Evolutionary conservation across 2,329 filamentous ascomycete species (phyloP).

Genomic region (Alternaria hordeiaustralica): DNA sequence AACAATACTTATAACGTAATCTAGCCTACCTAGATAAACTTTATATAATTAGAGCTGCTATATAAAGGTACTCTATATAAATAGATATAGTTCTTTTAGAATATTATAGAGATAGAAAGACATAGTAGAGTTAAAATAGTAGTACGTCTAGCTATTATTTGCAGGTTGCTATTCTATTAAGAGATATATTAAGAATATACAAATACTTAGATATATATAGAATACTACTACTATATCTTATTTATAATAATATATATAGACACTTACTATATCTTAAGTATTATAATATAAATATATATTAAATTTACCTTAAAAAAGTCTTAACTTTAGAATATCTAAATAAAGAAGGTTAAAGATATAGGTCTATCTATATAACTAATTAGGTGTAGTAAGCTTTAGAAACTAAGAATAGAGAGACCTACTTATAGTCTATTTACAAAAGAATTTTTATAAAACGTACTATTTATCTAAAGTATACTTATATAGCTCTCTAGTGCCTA

Average conservation of each 20-base stretch:
- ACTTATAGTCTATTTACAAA: background rate
- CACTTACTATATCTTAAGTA: background rate
- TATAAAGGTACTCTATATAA: background rate
- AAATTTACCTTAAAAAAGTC: background rate
- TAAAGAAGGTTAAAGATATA: background rate
- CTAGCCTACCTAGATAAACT: background rate
- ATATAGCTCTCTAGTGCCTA: slow-evolving; percentile 16
- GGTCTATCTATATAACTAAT: background rate
- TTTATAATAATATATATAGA: background rate
- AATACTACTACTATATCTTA: background rate
- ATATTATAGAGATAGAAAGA: background rate
- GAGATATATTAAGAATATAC: background rate
- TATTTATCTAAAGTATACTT: slow-evolving; percentile 8
- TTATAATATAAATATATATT: background rate
- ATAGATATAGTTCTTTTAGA: background rate
- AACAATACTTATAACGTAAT: background rate
- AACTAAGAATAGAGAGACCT: background rate
- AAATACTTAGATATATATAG: background rate
- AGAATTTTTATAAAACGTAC: slow-evolving; percentile 14
- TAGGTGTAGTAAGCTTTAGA: background rate
- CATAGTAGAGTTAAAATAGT: background rate
- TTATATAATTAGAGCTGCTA: background rate
- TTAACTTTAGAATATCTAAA: background rate
- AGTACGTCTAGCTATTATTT: background rate
- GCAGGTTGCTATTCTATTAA: background rate